Conservation (phyloP, 768 basidiomycete species). For the Phaeolepiota aurea region DNA sequence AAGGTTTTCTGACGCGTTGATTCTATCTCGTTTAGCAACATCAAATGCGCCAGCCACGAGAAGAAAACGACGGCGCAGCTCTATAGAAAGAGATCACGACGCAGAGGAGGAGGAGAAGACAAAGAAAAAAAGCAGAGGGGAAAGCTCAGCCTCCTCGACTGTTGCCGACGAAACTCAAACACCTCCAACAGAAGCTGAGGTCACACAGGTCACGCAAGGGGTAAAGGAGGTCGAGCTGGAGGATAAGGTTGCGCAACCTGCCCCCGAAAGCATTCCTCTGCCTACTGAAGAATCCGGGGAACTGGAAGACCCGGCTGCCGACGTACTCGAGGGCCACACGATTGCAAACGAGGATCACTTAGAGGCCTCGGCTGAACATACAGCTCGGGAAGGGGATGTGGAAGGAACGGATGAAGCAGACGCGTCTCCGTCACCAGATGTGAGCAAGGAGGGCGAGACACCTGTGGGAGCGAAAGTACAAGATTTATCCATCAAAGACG, state of each 20-base stretch:
- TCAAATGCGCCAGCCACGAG: conserved; percentile 67
- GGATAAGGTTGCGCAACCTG: conserved; percentile 35
- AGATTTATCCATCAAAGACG: background rate
- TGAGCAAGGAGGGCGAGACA: background rate
- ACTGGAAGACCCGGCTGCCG: conserved; percentile 20
- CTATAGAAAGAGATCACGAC: conserved; percentile 31
- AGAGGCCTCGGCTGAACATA: conserved; percentile 1
- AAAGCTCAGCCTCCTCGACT: conserved; percentile 22
- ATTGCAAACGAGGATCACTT: background rate
- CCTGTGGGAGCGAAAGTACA: too few relatives aligned
- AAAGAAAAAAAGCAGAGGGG: conserved; percentile 37
- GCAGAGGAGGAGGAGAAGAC: conserved; percentile 30
- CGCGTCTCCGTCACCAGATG: background rate
- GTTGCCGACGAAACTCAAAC: conserved; percentile 15
- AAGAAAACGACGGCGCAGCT: conserved; percentile 58
- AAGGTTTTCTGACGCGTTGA: conserved; percentile 9
- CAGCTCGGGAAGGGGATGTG: conserved; percentile 4
- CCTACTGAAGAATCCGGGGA: conserved; percentile 30
- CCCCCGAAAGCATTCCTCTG: conserved; percentile 28
- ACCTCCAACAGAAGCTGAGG: conserved; percentile 37
- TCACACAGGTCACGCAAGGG: conserved; percentile 65
- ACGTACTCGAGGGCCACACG: conserved; percentile 10
- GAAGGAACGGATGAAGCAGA: conserved; percentile 2
- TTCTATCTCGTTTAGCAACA: conserved; percentile 38
- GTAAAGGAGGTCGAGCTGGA: conserved; percentile 63